phyloP scores from a whole-genome alignment of 164 flowering plant genomes.

The Cinnamomum micranthum region DNA sequence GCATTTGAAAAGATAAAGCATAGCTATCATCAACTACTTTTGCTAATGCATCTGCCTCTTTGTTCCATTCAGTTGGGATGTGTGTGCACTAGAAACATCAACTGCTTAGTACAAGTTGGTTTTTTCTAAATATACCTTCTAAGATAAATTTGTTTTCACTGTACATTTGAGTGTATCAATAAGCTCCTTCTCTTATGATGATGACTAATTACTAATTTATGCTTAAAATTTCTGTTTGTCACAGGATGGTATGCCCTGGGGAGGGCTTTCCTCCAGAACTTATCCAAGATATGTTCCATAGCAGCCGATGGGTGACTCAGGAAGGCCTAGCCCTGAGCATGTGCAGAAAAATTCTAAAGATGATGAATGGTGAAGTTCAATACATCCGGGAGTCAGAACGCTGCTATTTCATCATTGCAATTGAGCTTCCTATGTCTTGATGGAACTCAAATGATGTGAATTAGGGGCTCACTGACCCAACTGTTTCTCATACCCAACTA shows the following conservation, averaged over 20 bases:
- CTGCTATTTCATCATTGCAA: conserved; percentile 51
- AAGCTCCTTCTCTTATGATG: not conserved
- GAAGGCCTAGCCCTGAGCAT: conserved; percentile 82
- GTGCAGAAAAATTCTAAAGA: conserved; percentile 72
- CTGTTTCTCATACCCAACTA: not conserved
- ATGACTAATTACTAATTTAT: too few relatives aligned
- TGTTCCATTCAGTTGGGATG: too few relatives aligned
- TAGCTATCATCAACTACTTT: too few relatives aligned
- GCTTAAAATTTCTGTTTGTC: conserved; percentile 3
- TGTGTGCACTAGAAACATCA: too few relatives aligned
- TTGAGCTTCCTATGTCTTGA: conserved; percentile 49
- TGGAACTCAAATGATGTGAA: conserved; percentile 22
- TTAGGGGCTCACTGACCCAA: conserved; percentile 16
- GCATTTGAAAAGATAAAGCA: too few relatives aligned
- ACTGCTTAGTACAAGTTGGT: too few relatives aligned
- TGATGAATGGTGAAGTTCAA: conserved; percentile 81
- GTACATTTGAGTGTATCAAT: not conserved
- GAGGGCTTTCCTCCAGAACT: conserved; percentile 78
- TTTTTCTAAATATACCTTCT: not conserved
- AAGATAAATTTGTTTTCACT: not conserved
- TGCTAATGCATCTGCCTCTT: too few relatives aligned
- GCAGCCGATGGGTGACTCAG: conserved; percentile 56
- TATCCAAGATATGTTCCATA: conserved; percentile 78
- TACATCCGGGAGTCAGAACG: conserved; percentile 79
- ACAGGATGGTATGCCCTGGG: conserved; percentile 71